phyloP scores from a whole-genome alignment of 805 yeast species.

The Candida mattraensis region DNA sequence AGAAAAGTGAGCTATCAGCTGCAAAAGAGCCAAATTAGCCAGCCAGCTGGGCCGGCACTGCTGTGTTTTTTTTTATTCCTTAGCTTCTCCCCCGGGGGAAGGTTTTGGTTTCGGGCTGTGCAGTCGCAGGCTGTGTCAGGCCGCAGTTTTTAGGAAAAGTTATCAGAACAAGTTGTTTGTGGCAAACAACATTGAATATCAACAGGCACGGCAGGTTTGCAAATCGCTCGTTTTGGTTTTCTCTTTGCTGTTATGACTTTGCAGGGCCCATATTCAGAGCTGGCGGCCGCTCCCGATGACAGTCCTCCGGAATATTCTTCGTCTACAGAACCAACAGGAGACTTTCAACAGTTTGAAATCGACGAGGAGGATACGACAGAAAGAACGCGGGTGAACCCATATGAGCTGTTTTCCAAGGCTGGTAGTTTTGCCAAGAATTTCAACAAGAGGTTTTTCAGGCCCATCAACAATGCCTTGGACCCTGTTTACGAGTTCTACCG shows the following conservation, averaged over 20 bases:
- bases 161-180: slow-evolving; percentile 4
- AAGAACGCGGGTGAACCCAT: slow-evolving; percentile 15
- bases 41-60: slow-evolving; percentile 1
- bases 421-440: slow-evolving; percentile 40
- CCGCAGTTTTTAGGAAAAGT: too few species aligned
- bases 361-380: slow-evolving; percentile 34
- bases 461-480: slow-evolving; percentile 46
- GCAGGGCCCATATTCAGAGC: slow-evolving; percentile 11
- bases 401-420: slow-evolving; percentile 36
- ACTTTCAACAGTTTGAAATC: slow-evolving; percentile 43
- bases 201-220: too few species aligned
- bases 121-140: too few species aligned
- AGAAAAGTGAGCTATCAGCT: neutral
- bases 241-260: slow-evolving; percentile 8
- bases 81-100: too few species aligned
- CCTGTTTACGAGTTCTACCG: slow-evolving; percentile 52
- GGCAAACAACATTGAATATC: slow-evolving; percentile 1
- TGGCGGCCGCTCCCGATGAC: slow-evolving; percentile 9
- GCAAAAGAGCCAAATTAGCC: too few species aligned
- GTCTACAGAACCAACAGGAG: slow-evolving; percentile 4
- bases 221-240: too few species aligned
- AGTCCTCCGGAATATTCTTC: slow-evolving; percentile 29
- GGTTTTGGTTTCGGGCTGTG: too few species aligned
- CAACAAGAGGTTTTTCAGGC: slow-evolving; percentile 39
- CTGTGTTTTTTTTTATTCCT: neutral